Evolutionary conservation across 257 asterid species (phyloP).

Genomic region (Salvia splendens): DNA sequence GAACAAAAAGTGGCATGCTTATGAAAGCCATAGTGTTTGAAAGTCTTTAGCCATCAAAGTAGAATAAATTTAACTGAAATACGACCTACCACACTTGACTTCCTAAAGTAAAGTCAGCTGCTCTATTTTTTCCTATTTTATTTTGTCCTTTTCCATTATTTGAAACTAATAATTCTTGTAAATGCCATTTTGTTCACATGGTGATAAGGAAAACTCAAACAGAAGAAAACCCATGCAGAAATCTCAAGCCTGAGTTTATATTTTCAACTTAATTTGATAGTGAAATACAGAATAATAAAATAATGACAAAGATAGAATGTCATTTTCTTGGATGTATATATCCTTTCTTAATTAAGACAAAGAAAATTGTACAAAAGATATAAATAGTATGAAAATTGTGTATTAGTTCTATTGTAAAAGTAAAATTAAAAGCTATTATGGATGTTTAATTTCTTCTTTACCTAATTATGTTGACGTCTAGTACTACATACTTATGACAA

Average conservation of each 20-base stretch:
- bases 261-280: not conserved
- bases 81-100: constrained; percentile 24
- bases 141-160: not conserved
- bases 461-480: no score
- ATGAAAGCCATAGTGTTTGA: constrained; percentile 12
- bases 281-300: no score
- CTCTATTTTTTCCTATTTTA: not conserved
- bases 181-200: constrained; percentile 1
- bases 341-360: no score
- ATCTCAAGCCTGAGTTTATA: not conserved
- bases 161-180: not conserved
- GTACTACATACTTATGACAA: no score
- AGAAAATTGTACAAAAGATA: no score
- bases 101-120: constrained; percentile 17
- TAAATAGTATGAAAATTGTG: no score
- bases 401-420: not conserved
- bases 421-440: not conserved
- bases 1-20: constrained; percentile 10
- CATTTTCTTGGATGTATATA: not conserved
- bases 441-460: no score
- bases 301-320: no score
- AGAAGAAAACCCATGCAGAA: not conserved
- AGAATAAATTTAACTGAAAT: not conserved
- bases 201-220: not conserved
- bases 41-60: constrained; percentile 27